Conservation (phyloP, 2,329 filamentous ascomycete species). For the Alternaria postmessia region DNA sequence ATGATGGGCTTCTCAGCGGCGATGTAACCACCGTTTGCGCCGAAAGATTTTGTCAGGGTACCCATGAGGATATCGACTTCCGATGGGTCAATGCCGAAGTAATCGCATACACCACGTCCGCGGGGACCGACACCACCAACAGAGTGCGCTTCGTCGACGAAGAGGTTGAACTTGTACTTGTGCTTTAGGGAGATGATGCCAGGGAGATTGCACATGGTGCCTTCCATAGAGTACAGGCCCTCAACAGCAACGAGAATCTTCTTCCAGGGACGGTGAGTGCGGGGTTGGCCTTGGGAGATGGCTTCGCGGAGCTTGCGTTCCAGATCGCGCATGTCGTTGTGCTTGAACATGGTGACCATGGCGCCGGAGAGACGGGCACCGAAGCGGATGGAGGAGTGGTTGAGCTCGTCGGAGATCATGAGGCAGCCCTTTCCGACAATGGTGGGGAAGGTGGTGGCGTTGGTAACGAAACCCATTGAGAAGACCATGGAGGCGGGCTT, state of each 20-base stretch:
- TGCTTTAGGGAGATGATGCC: conserved; percentile 86
- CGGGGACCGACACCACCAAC: conserved; percentile 88
- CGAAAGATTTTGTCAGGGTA: conserved; percentile 97
- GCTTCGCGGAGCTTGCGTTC: conserved; percentile 87
- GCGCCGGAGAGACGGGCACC: conserved; percentile 93
- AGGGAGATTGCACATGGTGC: conserved; percentile 97
- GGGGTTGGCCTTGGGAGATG: conserved; percentile 95
- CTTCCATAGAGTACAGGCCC: conserved; percentile 99
- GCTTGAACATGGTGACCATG: conserved; percentile 95
- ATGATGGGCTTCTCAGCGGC: conserved; percentile 89
- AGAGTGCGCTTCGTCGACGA: conserved; percentile 96
- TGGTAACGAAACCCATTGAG: conserved; percentile 98
- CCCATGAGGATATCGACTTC: conserved; percentile 98
- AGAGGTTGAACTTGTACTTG: conserved; percentile 96
- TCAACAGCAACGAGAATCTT: conserved; percentile 98
- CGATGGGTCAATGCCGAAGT: conserved; percentile 87
- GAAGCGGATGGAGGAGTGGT: conserved; percentile 96
- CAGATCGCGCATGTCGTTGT: conserved; percentile 92
- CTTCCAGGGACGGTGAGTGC: conserved; percentile 99
- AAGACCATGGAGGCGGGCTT: conserved; percentile 97
- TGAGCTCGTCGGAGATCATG: conserved; percentile 95
- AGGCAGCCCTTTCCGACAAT: conserved; percentile 92
- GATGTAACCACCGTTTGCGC: conserved; percentile 96
- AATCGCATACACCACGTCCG: conserved; percentile 95
- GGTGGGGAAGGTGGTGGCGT: conserved; percentile 90